A percentile compares a stretch with the other conserved stretches of the same genome.
phyloP scores from a whole-genome alignment of 1,284 basidiomycete genomes.

The Rhodotorula sp. region DNA sequence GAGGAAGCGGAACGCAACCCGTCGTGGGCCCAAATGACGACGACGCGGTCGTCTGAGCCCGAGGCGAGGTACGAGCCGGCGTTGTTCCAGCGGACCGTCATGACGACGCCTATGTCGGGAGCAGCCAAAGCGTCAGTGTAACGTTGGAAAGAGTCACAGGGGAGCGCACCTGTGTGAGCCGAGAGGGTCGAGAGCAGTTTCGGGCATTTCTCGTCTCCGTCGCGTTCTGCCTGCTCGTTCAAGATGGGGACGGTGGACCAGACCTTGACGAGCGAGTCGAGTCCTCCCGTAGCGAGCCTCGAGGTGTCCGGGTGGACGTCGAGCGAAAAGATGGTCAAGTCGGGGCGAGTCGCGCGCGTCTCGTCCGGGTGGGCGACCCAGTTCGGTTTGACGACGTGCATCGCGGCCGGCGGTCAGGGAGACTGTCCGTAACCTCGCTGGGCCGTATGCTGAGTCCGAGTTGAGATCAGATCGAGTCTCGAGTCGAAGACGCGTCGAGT shows the following conservation, averaged over 20 bases:
- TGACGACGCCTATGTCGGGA: conserved; percentile 64
- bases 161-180: conserved; percentile 17
- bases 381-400: conserved; percentile 34
- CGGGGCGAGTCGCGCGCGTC: conserved; percentile 42
- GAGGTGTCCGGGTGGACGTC: conserved; percentile 95
- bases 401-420: too few relatives aligned
- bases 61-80: conserved; percentile 91
- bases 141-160: background rate
- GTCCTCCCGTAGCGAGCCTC: conserved; percentile 89
- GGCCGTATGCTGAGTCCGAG: too few relatives aligned
- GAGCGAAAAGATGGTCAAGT: conserved; percentile 84
- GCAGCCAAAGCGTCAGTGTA: background rate
- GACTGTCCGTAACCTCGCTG: too few relatives aligned
- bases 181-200: conserved; percentile 81
- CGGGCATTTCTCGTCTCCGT: conserved; percentile 63
- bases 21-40: conserved; percentile 97
- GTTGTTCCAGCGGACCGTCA: conserved; percentile 93
- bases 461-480: too few relatives aligned
- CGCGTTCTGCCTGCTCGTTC: conserved; percentile 66
- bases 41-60: conserved; percentile 91
- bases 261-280: conserved; percentile 90
- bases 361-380: conserved; percentile 38
- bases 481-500: background rate
- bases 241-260: conserved; percentile 95
- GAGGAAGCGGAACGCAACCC: conserved; percentile 57